phyloP scores from a whole-genome alignment of 495 filamentous ascomycete genomes.

The Daldinia bambusicola region DNA sequence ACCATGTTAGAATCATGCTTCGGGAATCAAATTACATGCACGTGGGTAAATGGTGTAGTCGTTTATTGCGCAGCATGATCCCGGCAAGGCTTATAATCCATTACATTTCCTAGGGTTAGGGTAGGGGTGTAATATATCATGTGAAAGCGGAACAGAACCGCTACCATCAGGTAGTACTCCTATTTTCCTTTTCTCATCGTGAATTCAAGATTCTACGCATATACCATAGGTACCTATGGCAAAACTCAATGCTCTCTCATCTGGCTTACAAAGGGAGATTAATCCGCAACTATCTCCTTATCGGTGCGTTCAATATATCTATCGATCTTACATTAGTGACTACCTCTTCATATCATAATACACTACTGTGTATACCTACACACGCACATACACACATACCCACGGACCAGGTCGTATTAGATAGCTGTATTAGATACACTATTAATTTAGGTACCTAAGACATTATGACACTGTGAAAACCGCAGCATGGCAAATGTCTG shows the following conservation, averaged over 20 bases:
- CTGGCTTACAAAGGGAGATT: slow-evolving; percentile 23
- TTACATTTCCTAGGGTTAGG: slow-evolving; percentile 29
- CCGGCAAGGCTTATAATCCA: slow-evolving; percentile 18
- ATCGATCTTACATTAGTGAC: slow-evolving; percentile 32
- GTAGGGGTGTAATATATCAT: slow-evolving; percentile 14
- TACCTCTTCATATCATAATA: slow-evolving; percentile 27
- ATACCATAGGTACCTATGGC: too few relatives aligned
- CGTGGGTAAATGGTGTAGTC: slow-evolving; percentile 40
- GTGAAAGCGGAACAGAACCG: slow-evolving; percentile 23
- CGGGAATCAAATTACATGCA: slow-evolving; percentile 42
- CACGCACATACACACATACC: slow-evolving; percentile 3
- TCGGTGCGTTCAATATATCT: slow-evolving; percentile 24
- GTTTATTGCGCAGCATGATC: not conserved
- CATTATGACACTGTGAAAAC: slow-evolving; percentile 13
- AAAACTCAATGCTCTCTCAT: not conserved
- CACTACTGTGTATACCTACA: not conserved
- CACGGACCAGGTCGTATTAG: slow-evolving; percentile 39
- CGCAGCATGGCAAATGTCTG: slow-evolving; percentile 29
- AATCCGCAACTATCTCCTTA: slow-evolving; percentile 17
- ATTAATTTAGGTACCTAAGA: too few relatives aligned
- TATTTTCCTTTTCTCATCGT: slow-evolving; percentile 6
- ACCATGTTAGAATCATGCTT: slow-evolving; percentile 11
- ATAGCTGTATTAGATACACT: slow-evolving; percentile 30
- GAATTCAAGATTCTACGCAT: slow-evolving; percentile 8
- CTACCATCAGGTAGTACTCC: not conserved